A percentile compares a stretch with the other conserved stretches of the same genome.
These are phyloP conservation scores for Taphrina pruni DNA, from an alignment of 1,139 yeast genomes.

Conservation along the genomic window DNA sequence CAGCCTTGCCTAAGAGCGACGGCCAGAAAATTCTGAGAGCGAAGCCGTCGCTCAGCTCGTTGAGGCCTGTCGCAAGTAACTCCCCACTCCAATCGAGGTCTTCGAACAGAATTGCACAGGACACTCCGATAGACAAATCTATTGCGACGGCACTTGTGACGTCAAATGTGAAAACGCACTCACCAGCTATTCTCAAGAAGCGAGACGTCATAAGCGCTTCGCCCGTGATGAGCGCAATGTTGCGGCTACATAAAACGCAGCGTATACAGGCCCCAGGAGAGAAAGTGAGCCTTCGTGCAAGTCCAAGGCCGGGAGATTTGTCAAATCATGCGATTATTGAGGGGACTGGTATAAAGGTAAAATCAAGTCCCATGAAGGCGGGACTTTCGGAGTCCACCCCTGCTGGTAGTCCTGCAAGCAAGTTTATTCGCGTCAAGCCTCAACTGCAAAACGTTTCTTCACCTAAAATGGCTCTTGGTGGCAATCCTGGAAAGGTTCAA, in stretches of 20 bases:
- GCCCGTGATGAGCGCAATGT: constrained; percentile 33
- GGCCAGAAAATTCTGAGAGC: neutral
- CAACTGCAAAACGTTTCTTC: neutral
- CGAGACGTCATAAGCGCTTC: constrained; percentile 16
- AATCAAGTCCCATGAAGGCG: neutral
- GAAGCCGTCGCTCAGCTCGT: neutral
- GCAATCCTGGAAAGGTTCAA: neutral
- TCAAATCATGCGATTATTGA: constrained; percentile 2
- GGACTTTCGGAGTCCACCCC: neutral
- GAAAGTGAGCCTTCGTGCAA: neutral
- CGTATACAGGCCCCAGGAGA: constrained; percentile 1
- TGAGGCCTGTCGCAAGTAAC: neutral
- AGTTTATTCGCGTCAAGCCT: neutral
- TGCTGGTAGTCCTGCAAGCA: neutral
- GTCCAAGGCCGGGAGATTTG: neutral
- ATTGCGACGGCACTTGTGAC: neutral
- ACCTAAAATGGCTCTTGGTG: neutral
- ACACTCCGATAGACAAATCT: neutral
- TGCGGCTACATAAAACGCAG: constrained; percentile 7
- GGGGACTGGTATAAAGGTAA: constrained; percentile 29
- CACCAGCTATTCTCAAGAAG: neutral
- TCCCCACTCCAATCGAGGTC: neutral
- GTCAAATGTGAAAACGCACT: neutral
- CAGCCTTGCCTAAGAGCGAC: neutral
- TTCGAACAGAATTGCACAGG: neutral